Evolutionary conservation across 2,329 filamentous ascomycete genomes (phyloP), one percentile per base, ranked within the genome.

Genomic region (Phyllosticta ampelicida): DNA sequence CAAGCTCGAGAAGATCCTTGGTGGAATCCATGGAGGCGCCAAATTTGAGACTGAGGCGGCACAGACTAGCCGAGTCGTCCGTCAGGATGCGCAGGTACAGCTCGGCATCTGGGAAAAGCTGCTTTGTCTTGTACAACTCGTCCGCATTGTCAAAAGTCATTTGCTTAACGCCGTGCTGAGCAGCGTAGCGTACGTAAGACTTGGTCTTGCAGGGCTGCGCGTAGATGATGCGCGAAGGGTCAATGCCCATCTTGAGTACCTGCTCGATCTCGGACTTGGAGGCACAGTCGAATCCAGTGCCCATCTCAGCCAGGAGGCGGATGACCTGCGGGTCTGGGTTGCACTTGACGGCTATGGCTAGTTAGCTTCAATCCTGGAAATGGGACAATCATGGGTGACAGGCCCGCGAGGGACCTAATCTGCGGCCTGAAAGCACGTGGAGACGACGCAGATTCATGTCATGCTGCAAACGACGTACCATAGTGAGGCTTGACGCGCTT

Each of bases 101-200:
- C 77, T 96, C 89, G 26, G 94, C 94, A 53, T 84, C 84, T 2
- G 94, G 92, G 70, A 83, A 96, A 66, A 94, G 83, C 74, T 90
- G 87, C 74, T 95, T 94, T 73, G 95, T 92, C 82, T 99, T 99
- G 83, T 92, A 90, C 55, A 99, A 83, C 80, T 99, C 94, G 73
- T 99, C 94, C 71, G 87, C 84, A 67, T 99, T 99, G 81, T 99
- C 94, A 71, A 99, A 97, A 2, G 94, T 99, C 92, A 99, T 97
- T 80, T 96, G 89, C 77, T 88, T 92, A 71, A 99, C 94, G 65
- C 87, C 87, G 64, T 86, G 80, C 70, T 84, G 82, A 68, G 87
- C 85, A 63, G 95, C 94, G 69, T 91, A 95, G 70, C 91, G 90
- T 62, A 99, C 81, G 74, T 96, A 97, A 53, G 92, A 96, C 78